phyloP scores from a whole-genome alignment of 164 flowering plant species.

The Tinospora cordifolia region DNA sequence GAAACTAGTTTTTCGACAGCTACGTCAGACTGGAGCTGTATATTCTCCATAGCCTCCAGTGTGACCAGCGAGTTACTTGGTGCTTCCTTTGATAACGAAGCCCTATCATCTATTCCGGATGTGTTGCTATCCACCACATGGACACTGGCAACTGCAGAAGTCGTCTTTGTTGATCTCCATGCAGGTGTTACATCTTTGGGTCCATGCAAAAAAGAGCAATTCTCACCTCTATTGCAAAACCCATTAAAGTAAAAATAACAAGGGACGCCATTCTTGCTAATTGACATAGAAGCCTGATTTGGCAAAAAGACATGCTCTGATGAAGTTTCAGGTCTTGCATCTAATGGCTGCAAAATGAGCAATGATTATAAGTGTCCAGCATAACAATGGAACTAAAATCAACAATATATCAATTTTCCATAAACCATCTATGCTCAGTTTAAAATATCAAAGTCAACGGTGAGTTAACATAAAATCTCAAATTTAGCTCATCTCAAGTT shows the following conservation, averaged over 20 bases:
- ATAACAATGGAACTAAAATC: not conserved
- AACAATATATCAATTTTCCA: not conserved
- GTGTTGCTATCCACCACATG: conserved; percentile 26
- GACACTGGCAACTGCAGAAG: conserved; percentile 15
- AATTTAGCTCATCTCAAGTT: not conserved
- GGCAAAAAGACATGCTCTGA: conserved; percentile 23
- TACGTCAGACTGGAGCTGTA: conserved; percentile 16
- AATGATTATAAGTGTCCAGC: not conserved
- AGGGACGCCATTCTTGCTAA: conserved; percentile 43
- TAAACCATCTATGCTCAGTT: not conserved
- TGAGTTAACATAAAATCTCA: not conserved
- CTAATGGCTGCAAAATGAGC: conserved; percentile 51
- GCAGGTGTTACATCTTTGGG: conserved; percentile 22
- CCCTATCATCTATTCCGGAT: conserved; percentile 18
- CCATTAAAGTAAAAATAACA: conserved; percentile 60
- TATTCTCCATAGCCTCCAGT: conserved; percentile 8
- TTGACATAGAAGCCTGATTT: conserved; percentile 21
- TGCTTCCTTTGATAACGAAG: conserved; percentile 12
- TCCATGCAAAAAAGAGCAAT: conserved; percentile 54
- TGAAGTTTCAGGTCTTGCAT: conserved; percentile 30
- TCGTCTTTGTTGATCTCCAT: conserved; percentile 21
- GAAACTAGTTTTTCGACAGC: conserved; percentile 13
- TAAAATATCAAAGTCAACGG: not conserved
- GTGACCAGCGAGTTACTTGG: conserved; percentile 16
- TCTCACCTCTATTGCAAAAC: conserved; percentile 62